Percentiles rank a stretch among this genome's conserved stretches.
These are phyloP conservation scores for Erodium trifolium DNA, from an alignment of 441 rosid species.

Conservation along the genomic window DNA sequence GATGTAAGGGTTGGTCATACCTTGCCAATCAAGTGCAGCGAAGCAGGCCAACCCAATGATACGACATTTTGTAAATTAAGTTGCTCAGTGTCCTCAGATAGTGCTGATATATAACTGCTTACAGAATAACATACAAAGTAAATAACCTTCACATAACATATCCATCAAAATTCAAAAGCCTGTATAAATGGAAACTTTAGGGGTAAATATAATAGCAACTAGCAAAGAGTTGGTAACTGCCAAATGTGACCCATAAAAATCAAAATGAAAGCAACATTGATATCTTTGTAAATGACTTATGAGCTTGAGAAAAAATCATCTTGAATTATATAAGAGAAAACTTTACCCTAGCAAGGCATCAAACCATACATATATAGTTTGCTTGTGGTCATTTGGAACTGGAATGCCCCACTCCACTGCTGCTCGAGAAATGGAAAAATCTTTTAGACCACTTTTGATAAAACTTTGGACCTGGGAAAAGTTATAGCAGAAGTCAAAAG, in stretches of 20 bases:
- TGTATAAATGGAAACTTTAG: too few relatives aligned
- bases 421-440: constrained; percentile 91
- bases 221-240: too few relatives aligned
- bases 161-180: neutral
- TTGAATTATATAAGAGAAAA: neutral
- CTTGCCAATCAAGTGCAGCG: constrained; percentile 93
- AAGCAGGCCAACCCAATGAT: constrained; percentile 90
- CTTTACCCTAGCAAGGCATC: constrained; percentile 87
- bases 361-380: constrained; percentile 97
- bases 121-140: constrained; percentile 8
- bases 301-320: neutral
- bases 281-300: neutral
- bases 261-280: too few relatives aligned
- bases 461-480: constrained; percentile 78
- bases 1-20: constrained; percentile 25
- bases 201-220: neutral
- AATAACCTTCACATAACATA: constrained; percentile 6
- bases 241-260: too few relatives aligned
- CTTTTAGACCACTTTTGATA: constrained; percentile 76
- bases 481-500: constrained; percentile 16
- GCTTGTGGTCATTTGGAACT: constrained; percentile 77
- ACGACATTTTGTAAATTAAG: constrained; percentile 54
- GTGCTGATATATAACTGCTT: constrained; percentile 79
- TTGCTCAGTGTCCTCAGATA: constrained; percentile 46
- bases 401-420: constrained; percentile 97